Evolutionary conservation across 1,284 basidiomycete species (phyloP).

Genomic region (Ustilago cynodontis): DNA sequence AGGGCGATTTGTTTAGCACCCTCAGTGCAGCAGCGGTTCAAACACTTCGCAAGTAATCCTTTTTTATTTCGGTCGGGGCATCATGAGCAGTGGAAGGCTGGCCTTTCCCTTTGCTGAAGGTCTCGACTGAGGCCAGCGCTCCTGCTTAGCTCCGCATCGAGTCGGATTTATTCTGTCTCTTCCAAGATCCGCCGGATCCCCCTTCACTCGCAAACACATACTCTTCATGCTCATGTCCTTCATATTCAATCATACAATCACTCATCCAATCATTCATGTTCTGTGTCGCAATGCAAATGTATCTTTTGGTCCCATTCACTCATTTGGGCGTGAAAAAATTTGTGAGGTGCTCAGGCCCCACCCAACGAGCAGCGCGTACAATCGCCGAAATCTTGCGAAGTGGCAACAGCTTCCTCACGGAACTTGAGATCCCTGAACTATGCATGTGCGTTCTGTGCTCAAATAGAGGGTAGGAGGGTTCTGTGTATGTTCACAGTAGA

Average conservation of each 20-base stretch:
- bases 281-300: not conserved
- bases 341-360: not conserved
- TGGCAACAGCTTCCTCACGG: not conserved
- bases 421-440: not conserved
- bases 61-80: no score
- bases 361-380: not conserved
- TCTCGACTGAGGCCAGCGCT: conserved; percentile 12
- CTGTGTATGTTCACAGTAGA: no score
- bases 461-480: not conserved
- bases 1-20: not conserved
- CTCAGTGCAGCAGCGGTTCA: not conserved
- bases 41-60: no score
- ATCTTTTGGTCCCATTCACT: not conserved
- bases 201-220: not conserved
- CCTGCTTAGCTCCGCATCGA: conserved; percentile 1
- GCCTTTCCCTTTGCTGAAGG: not conserved
- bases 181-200: not conserved
- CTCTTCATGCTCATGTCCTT: not conserved
- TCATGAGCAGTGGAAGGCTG: conserved; percentile 22
- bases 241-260: not conserved
- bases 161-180: not conserved
- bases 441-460: not conserved
- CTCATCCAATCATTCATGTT: not conserved
- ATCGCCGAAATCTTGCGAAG: not conserved
- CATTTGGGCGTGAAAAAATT: not conserved